Conservation (phyloP, 139 green algal genomes). For the Chlamydomonas sphaeroides region DNA sequence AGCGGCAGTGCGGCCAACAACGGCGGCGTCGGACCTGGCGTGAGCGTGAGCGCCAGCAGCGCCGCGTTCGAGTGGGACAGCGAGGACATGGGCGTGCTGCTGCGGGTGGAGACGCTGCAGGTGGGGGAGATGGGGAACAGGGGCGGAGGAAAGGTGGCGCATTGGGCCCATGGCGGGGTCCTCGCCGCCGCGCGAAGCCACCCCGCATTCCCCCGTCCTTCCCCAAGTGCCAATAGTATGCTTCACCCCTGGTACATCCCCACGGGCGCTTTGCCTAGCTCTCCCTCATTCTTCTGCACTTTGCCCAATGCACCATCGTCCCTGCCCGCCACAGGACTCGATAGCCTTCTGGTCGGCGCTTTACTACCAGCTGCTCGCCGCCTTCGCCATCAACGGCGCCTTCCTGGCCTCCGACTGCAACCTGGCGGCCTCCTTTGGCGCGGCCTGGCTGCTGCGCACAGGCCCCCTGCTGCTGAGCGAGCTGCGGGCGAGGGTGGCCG, state of each 20-base stretch:
- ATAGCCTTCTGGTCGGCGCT: background rate
- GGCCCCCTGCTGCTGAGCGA: slow-evolving; percentile 29
- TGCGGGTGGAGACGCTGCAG: slow-evolving; percentile 38
- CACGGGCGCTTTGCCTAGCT: too few relatives aligned
- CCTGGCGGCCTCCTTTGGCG: slow-evolving; percentile 20
- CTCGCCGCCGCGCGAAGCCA: too few relatives aligned
- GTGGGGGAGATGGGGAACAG: too few relatives aligned
- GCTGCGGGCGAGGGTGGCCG: background rate
- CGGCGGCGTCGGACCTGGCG: background rate
- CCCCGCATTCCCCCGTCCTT: too few relatives aligned
- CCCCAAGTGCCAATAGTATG: too few relatives aligned
- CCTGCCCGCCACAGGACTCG: background rate
- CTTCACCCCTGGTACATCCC: too few relatives aligned
- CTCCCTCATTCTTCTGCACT: too few relatives aligned
- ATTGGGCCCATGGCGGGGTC: too few relatives aligned
- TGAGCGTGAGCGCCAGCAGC: background rate
- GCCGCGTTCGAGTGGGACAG: slow-evolving; percentile 30
- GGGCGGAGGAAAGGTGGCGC: too few relatives aligned
- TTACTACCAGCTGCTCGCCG: slow-evolving; percentile 30
- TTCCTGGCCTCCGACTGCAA: slow-evolving; percentile 34
- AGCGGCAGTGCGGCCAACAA: background rate
- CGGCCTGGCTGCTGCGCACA: slow-evolving; percentile 29
- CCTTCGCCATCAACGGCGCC: slow-evolving; percentile 35
- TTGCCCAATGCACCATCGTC: too few relatives aligned
- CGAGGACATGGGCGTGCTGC: slow-evolving; percentile 39